A percentile compares a stretch with the other conserved stretches of the same genome.
Evolutionary conservation across 2,329 filamentous ascomycete species (phyloP).

Genomic region (Epichloe baconii): DNA sequence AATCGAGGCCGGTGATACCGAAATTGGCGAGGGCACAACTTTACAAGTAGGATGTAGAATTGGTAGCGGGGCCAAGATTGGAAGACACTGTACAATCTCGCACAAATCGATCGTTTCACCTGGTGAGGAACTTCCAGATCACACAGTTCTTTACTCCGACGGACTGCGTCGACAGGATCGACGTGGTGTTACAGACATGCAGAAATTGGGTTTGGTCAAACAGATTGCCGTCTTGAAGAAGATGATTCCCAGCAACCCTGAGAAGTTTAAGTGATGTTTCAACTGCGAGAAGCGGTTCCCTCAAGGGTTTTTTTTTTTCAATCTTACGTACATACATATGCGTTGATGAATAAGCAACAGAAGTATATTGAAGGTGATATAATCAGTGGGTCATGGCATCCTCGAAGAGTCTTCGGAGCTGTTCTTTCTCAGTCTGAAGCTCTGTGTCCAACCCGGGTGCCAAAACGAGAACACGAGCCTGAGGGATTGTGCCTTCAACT

Average conservation of each 20-base stretch:
- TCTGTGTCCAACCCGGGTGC: conserved; percentile 69
- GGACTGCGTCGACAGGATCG: conserved; percentile 45
- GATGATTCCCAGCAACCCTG: conserved; percentile 52
- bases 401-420: conserved; percentile 58
- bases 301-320: not conserved
- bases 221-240: conserved; percentile 55
- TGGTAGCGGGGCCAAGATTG: conserved; percentile 46
- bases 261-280: conserved; percentile 29
- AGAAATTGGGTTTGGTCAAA: conserved; percentile 49
- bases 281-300: not conserved
- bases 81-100: conserved; percentile 60
- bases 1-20: conserved; percentile 49
- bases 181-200: conserved; percentile 47
- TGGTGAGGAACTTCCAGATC: conserved; percentile 47
- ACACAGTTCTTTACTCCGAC: conserved; percentile 56
- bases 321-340: not conserved
- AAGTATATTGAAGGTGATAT: too few species aligned
- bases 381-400: conserved; percentile 30
- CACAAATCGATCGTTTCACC: conserved; percentile 46
- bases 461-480: conserved; percentile 79
- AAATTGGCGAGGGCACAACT: conserved; percentile 45
- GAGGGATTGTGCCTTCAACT: conserved; percentile 90
- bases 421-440: conserved; percentile 55
- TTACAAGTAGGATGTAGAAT: conserved; percentile 48
- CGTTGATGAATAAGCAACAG: too few species aligned